A percentile compares a stretch with the other conserved stretches of the same genome.
Evolutionary conservation across 805 yeast species (phyloP).

Genomic region (Candida maris): DNA sequence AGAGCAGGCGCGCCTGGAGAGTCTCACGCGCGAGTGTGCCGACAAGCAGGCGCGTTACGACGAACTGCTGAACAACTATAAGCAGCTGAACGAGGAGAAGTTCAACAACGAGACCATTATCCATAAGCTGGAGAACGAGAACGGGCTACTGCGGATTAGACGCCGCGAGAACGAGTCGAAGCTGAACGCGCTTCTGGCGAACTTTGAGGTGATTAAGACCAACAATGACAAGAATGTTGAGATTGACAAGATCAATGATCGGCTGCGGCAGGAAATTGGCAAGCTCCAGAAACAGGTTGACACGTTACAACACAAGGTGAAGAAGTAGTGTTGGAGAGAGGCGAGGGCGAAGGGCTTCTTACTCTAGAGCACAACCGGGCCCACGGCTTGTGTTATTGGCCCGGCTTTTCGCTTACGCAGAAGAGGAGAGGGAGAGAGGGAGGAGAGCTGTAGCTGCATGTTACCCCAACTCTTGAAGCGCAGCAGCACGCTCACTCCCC

Average conservation of each 20-base stretch:
- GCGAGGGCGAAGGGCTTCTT: too few species aligned
- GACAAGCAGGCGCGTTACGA: slow-evolving; percentile 20
- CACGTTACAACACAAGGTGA: slow-evolving; percentile 10
- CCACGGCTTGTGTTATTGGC: too few species aligned
- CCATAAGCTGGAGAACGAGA: slow-evolving; percentile 16
- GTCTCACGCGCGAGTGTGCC: slow-evolving; percentile 13
- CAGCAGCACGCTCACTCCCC: too few species aligned
- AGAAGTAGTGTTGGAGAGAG: background rate
- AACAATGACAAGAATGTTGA: slow-evolving; percentile 31
- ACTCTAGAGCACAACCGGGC: too few species aligned
- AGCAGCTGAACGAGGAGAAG: slow-evolving; percentile 32
- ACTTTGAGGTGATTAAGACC: slow-evolving; percentile 31
- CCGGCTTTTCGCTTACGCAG: too few species aligned
- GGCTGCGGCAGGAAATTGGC: slow-evolving; percentile 24
- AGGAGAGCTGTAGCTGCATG: too few species aligned
- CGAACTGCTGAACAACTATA: slow-evolving; percentile 30
- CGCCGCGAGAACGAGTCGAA: slow-evolving; percentile 12
- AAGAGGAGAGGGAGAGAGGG: too few species aligned
- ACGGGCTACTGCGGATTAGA: slow-evolving; percentile 17
- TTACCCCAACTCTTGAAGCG: too few species aligned
- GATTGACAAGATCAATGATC: slow-evolving; percentile 26
- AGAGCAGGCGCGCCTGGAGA: slow-evolving; percentile 12
- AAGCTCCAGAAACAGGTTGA: slow-evolving; percentile 21
- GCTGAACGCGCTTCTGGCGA: slow-evolving; percentile 23
- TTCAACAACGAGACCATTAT: slow-evolving; percentile 25